These are phyloP conservation scores for Annulohypoxylon maeteangense DNA, from an alignment of 495 filamentous ascomycete species.

Conservation along the genomic window DNA sequence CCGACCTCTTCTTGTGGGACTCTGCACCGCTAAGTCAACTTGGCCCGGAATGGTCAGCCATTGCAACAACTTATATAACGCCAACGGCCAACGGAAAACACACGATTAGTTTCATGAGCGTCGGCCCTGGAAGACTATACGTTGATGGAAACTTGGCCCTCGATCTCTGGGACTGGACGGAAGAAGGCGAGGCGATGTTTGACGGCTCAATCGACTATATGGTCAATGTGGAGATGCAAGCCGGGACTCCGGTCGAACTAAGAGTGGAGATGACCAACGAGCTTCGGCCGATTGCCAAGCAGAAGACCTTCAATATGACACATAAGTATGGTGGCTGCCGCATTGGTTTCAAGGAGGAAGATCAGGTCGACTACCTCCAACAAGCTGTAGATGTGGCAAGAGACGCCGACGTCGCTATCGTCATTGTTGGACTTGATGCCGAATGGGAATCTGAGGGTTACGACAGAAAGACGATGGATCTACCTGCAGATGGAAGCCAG, in stretches of 20 bases:
- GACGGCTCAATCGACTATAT: conserved; percentile 66
- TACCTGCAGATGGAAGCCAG: conserved; percentile 74
- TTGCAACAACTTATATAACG: conserved; percentile 65
- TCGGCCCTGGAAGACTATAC: conserved; percentile 76
- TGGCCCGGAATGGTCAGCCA: conserved; percentile 68
- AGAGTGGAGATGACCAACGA: conserved; percentile 70
- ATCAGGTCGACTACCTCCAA: conserved; percentile 74
- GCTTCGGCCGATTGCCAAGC: conserved; percentile 64
- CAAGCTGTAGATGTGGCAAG: conserved; percentile 76
- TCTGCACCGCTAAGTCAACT: conserved; percentile 68
- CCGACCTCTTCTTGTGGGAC: conserved; percentile 76
- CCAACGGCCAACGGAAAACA: conserved; percentile 69
- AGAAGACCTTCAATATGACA: conserved; percentile 61
- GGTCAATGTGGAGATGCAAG: conserved; percentile 63
- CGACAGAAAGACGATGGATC: conserved; percentile 84
- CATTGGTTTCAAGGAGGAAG: conserved; percentile 77
- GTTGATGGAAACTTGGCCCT: conserved; percentile 76
- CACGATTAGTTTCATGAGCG: conserved; percentile 79
- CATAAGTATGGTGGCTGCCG: conserved; percentile 78
- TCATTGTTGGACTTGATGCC: conserved; percentile 81
- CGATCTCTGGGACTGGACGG: conserved; percentile 77
- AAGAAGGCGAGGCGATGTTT: conserved; percentile 72
- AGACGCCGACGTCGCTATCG: conserved; percentile 76
- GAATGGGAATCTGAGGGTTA: conserved; percentile 94
- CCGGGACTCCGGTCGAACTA: conserved; percentile 59